A percentile compares a stretch with the other conserved stretches of the same genome.
Evolutionary conservation across 129 eudicot genomes (phyloP).

Genomic region (Kitagawia praeruptora): DNA sequence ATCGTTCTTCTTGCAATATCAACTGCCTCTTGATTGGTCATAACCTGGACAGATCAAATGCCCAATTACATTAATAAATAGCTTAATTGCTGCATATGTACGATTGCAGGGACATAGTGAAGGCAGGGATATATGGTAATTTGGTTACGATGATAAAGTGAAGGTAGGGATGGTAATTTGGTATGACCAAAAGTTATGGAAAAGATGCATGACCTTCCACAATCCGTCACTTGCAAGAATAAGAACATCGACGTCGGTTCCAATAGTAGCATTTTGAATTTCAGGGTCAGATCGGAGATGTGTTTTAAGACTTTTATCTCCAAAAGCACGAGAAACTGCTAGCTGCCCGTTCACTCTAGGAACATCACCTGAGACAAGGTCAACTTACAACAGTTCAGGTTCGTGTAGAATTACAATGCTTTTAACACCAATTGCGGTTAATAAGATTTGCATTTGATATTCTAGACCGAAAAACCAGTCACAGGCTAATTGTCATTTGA

Average conservation of each 20-base stretch:
- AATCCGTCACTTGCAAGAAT: conserved; percentile 78
- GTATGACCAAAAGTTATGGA: not conserved
- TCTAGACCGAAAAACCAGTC: not conserved
- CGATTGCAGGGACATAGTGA: not conserved
- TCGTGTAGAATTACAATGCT: not conserved
- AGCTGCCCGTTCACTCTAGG: conserved; percentile 81
- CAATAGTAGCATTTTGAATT: conserved; percentile 36
- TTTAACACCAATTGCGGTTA: not conserved
- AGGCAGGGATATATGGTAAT: not conserved
- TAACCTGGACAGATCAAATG: conserved; percentile 32
- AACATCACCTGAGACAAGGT: conserved; percentile 56
- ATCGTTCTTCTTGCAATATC: conserved; percentile 46
- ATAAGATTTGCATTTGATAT: not conserved
- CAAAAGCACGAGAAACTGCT: conserved; percentile 91
- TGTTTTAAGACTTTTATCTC: conserved; percentile 67
- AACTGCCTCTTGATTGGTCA: conserved; percentile 61
- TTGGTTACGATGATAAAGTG: not conserved
- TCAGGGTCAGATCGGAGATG: conserved; percentile 79
- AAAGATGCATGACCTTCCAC: conserved; percentile 54
- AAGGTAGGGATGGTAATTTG: not conserved
- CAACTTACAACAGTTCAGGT: not conserved
- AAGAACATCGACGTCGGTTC: conserved; percentile 49
- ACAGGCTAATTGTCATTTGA: not conserved
- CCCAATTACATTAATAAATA: not conserved
- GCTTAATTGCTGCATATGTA: not conserved